Conservation (phyloP, 805 yeast genomes). For the Wickerhamomyces subpelliculosus region DNA sequence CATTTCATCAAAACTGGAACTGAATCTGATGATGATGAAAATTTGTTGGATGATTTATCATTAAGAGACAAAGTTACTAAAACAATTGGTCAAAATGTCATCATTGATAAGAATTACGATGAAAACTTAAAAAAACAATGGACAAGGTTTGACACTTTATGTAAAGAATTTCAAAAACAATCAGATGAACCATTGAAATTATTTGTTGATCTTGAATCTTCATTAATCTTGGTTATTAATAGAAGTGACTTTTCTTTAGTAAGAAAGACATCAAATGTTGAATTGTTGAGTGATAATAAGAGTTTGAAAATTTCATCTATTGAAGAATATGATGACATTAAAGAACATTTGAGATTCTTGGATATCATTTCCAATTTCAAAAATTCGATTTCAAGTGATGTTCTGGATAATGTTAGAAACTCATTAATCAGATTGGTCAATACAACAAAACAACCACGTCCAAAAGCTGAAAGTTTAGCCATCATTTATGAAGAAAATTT, state of each 20-base stretch:
- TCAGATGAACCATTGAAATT: conserved; percentile 55
- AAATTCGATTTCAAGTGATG: conserved; percentile 29
- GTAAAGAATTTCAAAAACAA: conserved; percentile 61
- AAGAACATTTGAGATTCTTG: conserved; percentile 24
- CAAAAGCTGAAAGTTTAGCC: conserved; percentile 24
- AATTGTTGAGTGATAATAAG: conserved; percentile 25
- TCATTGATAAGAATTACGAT: conserved; percentile 26
- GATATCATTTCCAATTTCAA: conserved; percentile 33
- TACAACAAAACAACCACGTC: conserved; percentile 26
- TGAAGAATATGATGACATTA: conserved; percentile 14
- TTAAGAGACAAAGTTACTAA: conserved; percentile 27
- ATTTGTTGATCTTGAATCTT: conserved; percentile 27
- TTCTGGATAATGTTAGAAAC: conserved; percentile 25
- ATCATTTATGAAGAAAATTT: conserved; percentile 36
- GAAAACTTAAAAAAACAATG: conserved; percentile 45
- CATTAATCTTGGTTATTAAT: conserved; percentile 27
- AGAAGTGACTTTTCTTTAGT: conserved; percentile 27
- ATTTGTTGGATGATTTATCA: conserved; percentile 19
- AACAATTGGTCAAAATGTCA: conserved; percentile 26
- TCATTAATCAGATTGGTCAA: conserved; percentile 32
- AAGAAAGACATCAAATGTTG: conserved; percentile 27
- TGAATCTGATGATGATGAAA: conserved; percentile 16
- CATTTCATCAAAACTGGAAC: conserved; percentile 32
- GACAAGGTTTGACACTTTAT: conserved; percentile 62
- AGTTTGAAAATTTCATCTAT: conserved; percentile 23